Percentiles rank a stretch among this genome's conserved stretches.
phyloP scores from a whole-genome alignment of 2,329 filamentous ascomycete genomes.

The Allantophomopsis lycopodina region DNA sequence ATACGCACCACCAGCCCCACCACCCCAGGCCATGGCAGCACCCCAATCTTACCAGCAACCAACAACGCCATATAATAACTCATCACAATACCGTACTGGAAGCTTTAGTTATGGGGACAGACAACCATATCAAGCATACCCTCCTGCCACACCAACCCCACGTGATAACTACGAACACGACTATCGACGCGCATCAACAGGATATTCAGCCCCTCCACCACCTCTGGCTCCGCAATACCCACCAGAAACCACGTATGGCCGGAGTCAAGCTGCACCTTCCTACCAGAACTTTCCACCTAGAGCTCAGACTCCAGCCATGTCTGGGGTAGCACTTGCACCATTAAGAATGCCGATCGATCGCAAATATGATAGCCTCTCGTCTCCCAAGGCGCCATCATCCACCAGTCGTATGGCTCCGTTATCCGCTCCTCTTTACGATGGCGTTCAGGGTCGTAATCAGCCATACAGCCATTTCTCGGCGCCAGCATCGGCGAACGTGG shows the following conservation, averaged over 20 bases:
- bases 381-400: constrained; percentile 12
- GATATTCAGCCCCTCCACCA: constrained; percentile 2
- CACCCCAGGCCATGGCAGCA: constrained; percentile 7
- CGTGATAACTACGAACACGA: constrained; percentile 9
- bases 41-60: constrained; percentile 5
- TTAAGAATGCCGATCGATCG: constrained; percentile 1
- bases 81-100: background rate
- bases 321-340: background rate
- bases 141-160: constrained; percentile 4
- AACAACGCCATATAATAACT: background rate
- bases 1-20: constrained; percentile 11
- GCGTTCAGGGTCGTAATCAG: constrained; percentile 5
- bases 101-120: constrained; percentile 3
- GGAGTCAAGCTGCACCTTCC: constrained; percentile 3
- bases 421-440: constrained; percentile 7
- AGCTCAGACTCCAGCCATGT: constrained; percentile 4
- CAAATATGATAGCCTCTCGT: constrained; percentile 8
- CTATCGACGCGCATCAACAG: constrained; percentile 8
- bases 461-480: constrained; percentile 9
- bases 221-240: constrained; percentile 3
- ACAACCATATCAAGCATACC: constrained; percentile 5
- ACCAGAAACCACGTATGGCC: constrained; percentile 6
- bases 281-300: constrained; percentile 4
- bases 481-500: constrained; percentile 3
- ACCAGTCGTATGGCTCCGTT: constrained; percentile 6